Base-by-base conservation (phyloP, 768 basidiomycete species). In the Mycena rebaudengoi region DNA sequence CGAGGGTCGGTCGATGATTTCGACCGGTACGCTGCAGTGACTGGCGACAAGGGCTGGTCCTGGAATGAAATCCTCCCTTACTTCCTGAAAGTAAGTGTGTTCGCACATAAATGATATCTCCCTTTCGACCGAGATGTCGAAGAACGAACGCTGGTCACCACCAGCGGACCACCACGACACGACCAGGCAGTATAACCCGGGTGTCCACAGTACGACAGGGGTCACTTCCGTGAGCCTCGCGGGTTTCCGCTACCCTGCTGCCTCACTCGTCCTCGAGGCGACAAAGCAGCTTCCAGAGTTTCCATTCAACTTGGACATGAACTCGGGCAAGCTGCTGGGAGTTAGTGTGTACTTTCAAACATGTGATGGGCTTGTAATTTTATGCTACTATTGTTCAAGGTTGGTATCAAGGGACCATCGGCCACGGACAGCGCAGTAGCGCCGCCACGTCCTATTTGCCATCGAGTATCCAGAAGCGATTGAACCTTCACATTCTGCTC, bases 141-240 rank as follows among this genome's bases (percentile, higher is more conserved):
- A 83, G 81, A 75, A 74, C 65, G 82, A 84, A 64, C 70, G 64
- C 30, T 78, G 72, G 62, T 64, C 66, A 2, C 61, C 72, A 10
- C 80, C 83, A 3, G 72, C 73, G 6, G 81, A 82, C 52, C 49
- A 69, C 11, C 81, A 81, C 56, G 73, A 81, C 60, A 79, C 71
- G 35, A 70, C 69, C 5, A 78, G 79, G 4, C 71, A 83, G 63
- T 79, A 75, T 60, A 63, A 79, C 59, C 79, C 82, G 1, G 33
- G 64, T 1, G 60, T 79, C 18, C 82, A 83, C 61, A 73, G 80
- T 10, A 71, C 67, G 21, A 46, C 62, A 8, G 82, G 82, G 12
- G 65, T 71, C 4, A 70, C 67, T 26, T 56, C 63, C 0, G 75
- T 78, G 48, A 77, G 75, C 55, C 69, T 81, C 4, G 64, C 67